Base-by-base conservation (phyloP, 768 basidiomycete genomes). In the Cystofilobasidium macerans region DNA sequence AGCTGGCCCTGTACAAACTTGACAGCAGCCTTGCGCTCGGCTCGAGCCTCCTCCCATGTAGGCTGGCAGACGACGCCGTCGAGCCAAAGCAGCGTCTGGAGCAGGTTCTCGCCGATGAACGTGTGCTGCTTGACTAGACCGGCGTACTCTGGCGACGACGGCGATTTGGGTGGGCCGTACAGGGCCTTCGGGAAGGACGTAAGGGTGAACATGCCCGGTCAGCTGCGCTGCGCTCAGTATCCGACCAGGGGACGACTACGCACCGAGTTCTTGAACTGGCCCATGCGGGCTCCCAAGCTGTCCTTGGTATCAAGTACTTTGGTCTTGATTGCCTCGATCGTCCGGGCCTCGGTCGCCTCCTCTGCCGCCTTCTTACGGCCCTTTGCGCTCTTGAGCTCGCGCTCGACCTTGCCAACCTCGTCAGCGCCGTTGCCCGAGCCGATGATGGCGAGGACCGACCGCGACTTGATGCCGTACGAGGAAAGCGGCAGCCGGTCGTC, bases 81-180 rank as follows among this genome's bases (percentile, higher is more conserved):
- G 38, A 98, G 78, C 58, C 88, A 83, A 24, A 98, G 81, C 32
- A 98, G 79, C n/a, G 84, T 81, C 74, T 95, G 92, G 30, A 95
- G 80, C 30, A 98, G 80, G 64, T 89, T 76, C 76, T 97, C 94
- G 30, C 82, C 84, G 60, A 98, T 77, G 22, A 88, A 77, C 16
- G 78, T 76, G 69, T 84, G 82, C 62, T 82, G 80, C 64, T 76
- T 73, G 72, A 36, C 69, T 63, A 33, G 70, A 65, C 22, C 71
- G 61, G 53, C 71, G 72, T 24, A 71, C 38, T 67, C 75, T 70
- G 33, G 70, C 35, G 65, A 61, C 7, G 53, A 47, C 20, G 57
- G 57, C 24, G 28, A 18, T 4, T 35, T 53, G 18, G 40, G 42
- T 20, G 57, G 61, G 28, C 60, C 59, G 30, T 67, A 40, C 11